These are phyloP conservation scores for Aspergillus sclerotiicarbonarius DNA, from an alignment of 495 filamentous ascomycete species.

Conservation along the genomic window DNA sequence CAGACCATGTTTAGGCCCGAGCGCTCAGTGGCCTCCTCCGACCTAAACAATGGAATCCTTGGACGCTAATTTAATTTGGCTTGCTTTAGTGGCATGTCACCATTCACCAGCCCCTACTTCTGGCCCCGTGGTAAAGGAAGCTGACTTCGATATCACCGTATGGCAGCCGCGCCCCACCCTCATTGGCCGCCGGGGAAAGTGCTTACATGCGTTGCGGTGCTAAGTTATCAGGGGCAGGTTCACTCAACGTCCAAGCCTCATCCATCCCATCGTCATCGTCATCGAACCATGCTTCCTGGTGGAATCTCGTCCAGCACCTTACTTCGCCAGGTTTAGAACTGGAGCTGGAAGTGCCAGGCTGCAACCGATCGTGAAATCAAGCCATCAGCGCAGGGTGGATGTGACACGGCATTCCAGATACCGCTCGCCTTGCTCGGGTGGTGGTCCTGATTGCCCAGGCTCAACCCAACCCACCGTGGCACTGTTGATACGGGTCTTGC, in stretches of 20 bases:
- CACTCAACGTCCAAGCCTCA: background rate
- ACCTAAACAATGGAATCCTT: slow-evolving; percentile 9
- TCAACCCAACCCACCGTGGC: background rate
- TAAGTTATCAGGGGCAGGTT: background rate
- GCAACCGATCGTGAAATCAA: slow-evolving; percentile 3
- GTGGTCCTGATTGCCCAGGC: slow-evolving; percentile 1
- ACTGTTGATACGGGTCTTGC: background rate
- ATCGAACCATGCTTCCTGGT: background rate
- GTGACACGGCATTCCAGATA: slow-evolving; percentile 13
- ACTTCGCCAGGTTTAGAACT: background rate
- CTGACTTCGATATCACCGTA: slow-evolving; percentile 11
- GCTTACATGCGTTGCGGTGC: background rate
- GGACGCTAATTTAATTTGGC: slow-evolving; percentile 25
- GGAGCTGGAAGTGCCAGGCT: background rate
- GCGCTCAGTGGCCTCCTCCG: slow-evolving; percentile 10
- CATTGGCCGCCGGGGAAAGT: background rate
- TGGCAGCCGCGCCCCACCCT: background rate
- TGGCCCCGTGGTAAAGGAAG: slow-evolving; percentile 13
- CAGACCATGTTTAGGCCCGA: slow-evolving; percentile 16
- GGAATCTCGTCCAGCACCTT: background rate
- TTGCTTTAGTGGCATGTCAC: slow-evolving; percentile 29
- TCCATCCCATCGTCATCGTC: background rate
- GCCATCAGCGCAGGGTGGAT: slow-evolving; percentile 12
- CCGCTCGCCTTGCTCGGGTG: slow-evolving; percentile 1
- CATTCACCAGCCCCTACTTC: slow-evolving; percentile 17